These are phyloP conservation scores for Blastosporella zonata DNA, from an alignment of 1,284 basidiomycete genomes.

Conservation along the genomic window DNA sequence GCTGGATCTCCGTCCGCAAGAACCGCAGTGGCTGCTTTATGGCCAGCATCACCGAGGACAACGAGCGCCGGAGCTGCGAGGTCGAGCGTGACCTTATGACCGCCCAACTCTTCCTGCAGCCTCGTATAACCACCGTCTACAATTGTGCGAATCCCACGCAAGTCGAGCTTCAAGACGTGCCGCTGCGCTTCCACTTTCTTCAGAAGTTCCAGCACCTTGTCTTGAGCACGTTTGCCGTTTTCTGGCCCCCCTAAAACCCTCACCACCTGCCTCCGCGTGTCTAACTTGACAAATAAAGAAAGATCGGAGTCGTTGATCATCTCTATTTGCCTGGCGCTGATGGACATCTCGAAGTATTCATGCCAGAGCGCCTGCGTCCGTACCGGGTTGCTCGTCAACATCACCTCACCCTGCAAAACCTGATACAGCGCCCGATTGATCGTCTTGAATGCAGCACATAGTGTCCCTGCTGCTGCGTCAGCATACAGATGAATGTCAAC, in stretches of 20 bases:
- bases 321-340: slow-evolving; percentile 34
- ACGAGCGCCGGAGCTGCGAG: slow-evolving; percentile 31
- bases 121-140: slow-evolving; percentile 34
- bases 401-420: slow-evolving; percentile 35
- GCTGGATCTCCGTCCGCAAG: slow-evolving; percentile 10
- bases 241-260: slow-evolving; percentile 35
- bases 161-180: slow-evolving; percentile 32
- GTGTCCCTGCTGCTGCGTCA: slow-evolving; percentile 27
- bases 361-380: slow-evolving; percentile 37
- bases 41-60: slow-evolving; percentile 33
- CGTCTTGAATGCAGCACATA: slow-evolving; percentile 30
- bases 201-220: slow-evolving; percentile 32
- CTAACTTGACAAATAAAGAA: slow-evolving; percentile 35
- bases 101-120: slow-evolving; percentile 34
- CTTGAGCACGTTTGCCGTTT: slow-evolving; percentile 29
- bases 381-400: slow-evolving; percentile 29
- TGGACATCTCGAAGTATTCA: slow-evolving; percentile 39
- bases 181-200: slow-evolving; percentile 31
- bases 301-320: slow-evolving; percentile 31
- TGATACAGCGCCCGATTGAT: slow-evolving; percentile 34
- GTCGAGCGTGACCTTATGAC: slow-evolving; percentile 39
- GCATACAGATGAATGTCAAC: slow-evolving; percentile 40
- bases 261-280: slow-evolving; percentile 35
- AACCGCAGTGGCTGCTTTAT: slow-evolving; percentile 21
- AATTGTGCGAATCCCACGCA: slow-evolving; percentile 31